phyloP scores from a whole-genome alignment of 2,329 filamentous ascomycete genomes.

The Arthrobotrys pseudoclavata region DNA sequence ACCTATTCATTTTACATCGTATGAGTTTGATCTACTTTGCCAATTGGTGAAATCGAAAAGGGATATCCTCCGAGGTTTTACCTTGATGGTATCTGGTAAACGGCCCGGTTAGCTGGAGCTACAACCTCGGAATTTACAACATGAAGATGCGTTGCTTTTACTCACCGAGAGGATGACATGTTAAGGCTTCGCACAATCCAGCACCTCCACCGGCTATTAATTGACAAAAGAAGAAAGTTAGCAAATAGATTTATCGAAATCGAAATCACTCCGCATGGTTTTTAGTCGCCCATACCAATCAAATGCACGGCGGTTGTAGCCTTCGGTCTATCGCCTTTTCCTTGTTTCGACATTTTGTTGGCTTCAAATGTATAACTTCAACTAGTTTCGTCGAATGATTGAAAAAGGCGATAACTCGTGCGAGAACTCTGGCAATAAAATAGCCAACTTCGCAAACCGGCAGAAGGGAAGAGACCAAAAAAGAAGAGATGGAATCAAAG shows the following conservation, averaged over 20 bases:
- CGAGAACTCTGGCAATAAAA: neutral
- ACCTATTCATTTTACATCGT: constrained; percentile 76
- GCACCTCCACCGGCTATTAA: constrained; percentile 88
- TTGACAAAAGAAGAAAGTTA: constrained; percentile 59
- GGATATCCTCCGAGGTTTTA: constrained; percentile 2
- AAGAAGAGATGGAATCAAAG: constrained; percentile 19
- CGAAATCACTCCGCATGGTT: neutral
- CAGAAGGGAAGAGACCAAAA: constrained; percentile 10
- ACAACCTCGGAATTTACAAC: constrained; percentile 8
- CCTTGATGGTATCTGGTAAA: constrained; percentile 62
- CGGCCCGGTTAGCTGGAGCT: constrained; percentile 42
- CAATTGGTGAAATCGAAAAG: neutral
- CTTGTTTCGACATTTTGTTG: constrained; percentile 54
- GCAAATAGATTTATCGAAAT: constrained; percentile 53
- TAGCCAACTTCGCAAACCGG: constrained; percentile 23
- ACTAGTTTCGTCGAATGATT: neutral
- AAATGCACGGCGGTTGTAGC: constrained; percentile 59
- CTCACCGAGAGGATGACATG: constrained; percentile 90
- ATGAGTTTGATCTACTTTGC: constrained; percentile 67
- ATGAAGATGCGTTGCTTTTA: constrained; percentile 54
- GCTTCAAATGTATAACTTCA: constrained; percentile 2
- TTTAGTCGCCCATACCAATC: constrained; percentile 42
- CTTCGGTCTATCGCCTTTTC: constrained; percentile 59
- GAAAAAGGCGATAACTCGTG: constrained; percentile 3
- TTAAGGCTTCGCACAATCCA: constrained; percentile 99